Percentiles rank a stretch among this genome's conserved stretches.
These are phyloP conservation scores for Nidularia pulvinata DNA, from an alignment of 768 basidiomycete species.

Conservation along the genomic window DNA sequence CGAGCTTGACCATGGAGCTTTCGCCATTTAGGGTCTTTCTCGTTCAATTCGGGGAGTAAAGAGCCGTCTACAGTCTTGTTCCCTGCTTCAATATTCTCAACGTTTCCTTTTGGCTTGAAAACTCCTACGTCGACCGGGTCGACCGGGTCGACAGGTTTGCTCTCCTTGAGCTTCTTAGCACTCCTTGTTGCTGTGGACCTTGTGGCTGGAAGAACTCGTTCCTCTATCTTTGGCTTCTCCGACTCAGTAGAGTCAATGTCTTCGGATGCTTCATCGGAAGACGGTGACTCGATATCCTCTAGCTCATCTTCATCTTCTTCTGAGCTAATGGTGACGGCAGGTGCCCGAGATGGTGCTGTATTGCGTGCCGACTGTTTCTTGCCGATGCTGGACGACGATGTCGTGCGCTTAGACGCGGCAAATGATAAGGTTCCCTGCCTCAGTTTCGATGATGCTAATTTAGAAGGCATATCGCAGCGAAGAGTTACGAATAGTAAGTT, in stretches of 20 bases:
- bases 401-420: slow-evolving; percentile 6
- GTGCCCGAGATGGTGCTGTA: slow-evolving; percentile 2
- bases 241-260: too few species aligned
- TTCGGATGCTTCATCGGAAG: not conserved
- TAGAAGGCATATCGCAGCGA: not conserved
- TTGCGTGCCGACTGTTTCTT: slow-evolving; percentile 7
- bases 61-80: too few species aligned
- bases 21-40: slow-evolving; percentile 52
- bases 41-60: slow-evolving; percentile 37
- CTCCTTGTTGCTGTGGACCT: not conserved
- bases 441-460: not conserved
- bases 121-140: too few species aligned
- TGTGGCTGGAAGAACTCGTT: not conserved
- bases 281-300: not conserved
- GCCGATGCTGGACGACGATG: not conserved
- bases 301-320: not conserved
- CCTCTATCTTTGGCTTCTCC: not conserved
- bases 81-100: not conserved
- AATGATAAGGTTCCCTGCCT: slow-evolving; percentile 2
- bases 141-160: too few species aligned
- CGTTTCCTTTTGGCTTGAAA: not conserved
- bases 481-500: not conserved
- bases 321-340: slow-evolving; percentile 1
- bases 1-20: slow-evolving; percentile 45
- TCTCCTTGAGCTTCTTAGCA: not conserved